phyloP scores from a whole-genome alignment of 805 yeast genomes.

The Pichia exigua region DNA sequence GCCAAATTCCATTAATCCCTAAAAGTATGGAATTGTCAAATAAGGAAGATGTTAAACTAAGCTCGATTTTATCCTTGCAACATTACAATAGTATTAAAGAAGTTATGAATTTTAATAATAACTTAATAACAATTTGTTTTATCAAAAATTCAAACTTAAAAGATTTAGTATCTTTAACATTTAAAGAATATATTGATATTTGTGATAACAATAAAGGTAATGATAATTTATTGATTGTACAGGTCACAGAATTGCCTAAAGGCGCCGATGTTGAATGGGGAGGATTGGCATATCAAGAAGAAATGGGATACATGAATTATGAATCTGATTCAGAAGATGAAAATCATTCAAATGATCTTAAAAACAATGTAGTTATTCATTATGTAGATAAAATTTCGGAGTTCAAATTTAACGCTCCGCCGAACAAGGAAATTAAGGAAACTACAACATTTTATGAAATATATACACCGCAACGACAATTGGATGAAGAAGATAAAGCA shows the following conservation, averaged over 20 bases:
- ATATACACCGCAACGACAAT: slow-evolving; percentile 7
- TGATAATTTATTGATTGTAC: slow-evolving; percentile 40
- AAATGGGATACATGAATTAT: slow-evolving; percentile 34
- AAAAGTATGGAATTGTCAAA: slow-evolving; percentile 46
- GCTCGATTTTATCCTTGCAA: slow-evolving; percentile 57
- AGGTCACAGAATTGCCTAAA: slow-evolving; percentile 53
- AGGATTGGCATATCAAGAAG: slow-evolving; percentile 44
- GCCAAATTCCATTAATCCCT: slow-evolving; percentile 87
- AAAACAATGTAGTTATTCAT: slow-evolving; percentile 33
- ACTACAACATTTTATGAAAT: slow-evolving; percentile 17
- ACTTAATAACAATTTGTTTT: slow-evolving; percentile 49
- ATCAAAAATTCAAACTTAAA: slow-evolving; percentile 32
- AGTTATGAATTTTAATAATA: slow-evolving; percentile 39
- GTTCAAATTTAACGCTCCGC: slow-evolving; percentile 19
- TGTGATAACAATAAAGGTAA: slow-evolving; percentile 6
- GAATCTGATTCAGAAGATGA: slow-evolving; percentile 31
- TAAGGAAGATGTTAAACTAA: slow-evolving; percentile 20
- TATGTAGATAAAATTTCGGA: slow-evolving; percentile 37
- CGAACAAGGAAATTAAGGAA: neutral
- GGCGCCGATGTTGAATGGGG: slow-evolving; percentile 70
- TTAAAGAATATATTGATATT: slow-evolving; percentile 35
- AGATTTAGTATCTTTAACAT: slow-evolving; percentile 29
- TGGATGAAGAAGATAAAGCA: neutral
- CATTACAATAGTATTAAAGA: slow-evolving; percentile 60
- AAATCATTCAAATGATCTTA: slow-evolving; percentile 15